Evolutionary conservation across 1,139 yeast genomes (phyloP), one percentile per base, ranked within the genome.

Genomic region (Ashbya aceris): DNA sequence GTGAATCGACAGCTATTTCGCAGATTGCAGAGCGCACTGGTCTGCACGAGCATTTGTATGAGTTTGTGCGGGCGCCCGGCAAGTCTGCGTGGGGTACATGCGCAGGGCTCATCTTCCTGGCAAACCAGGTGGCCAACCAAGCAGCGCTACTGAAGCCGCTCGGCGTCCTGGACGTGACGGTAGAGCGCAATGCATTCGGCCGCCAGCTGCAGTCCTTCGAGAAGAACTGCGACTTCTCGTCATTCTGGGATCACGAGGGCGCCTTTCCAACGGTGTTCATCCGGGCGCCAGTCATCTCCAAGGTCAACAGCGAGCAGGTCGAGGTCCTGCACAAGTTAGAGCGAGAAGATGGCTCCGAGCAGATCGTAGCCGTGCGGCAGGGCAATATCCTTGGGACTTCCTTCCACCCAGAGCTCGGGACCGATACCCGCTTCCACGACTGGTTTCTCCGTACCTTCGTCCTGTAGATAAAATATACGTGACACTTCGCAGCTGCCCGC

Each of bases 51-150:
- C 82, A 83, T 4, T 64, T 84, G 42, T 64, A 70, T 40, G 60
- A 66, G 7, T 78, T 71, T 56, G 76, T 79, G 28, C 71, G 48
- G 30, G 45, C 70, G 40, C 64, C 69, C 13, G 64, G 64, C 17
- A 74, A 73, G 50, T 78, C 85, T 1, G 71, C 78, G 27, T 84
- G 94, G 94, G 94, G 94, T 0, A 84, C 94, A 1, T 84, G 94
- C 62, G 94, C 94, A 4, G 95, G 94, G 2, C 66, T 84, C 50
- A 83, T 84, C 45, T 70, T 83, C 51, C 65, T 84, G 34, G 73
- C 89, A 8, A 69, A 71, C 44, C 69, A 74, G 43, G 71, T 83
- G 28, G 58, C 66, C 9, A 76, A 74, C 55, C 83, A 81, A 17
- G 68, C 70, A 37, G 70, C 69, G 2, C 71, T 75, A n/a, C 87